Evolutionary conservation across 2,329 filamentous ascomycete species (phyloP).

Genomic region (Arthrobotrys megalospora): DNA sequence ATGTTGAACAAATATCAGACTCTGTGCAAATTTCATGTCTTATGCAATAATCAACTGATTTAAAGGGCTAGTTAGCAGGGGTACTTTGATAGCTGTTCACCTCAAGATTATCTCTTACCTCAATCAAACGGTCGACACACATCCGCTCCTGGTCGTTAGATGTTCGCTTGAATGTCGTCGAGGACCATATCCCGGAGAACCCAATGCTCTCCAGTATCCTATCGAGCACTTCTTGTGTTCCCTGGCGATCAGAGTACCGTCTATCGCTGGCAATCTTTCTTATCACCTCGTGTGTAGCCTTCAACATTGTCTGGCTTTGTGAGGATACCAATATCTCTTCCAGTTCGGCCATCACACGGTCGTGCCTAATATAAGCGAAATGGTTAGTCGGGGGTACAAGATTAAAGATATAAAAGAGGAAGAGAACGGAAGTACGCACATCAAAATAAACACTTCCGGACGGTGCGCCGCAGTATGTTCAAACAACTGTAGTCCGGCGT

Average conservation of each 20-base stretch:
- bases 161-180: constrained; percentile 71
- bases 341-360: constrained; percentile 73
- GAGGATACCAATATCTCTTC: constrained; percentile 77
- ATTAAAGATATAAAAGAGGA: too few species aligned
- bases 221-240: constrained; percentile 71
- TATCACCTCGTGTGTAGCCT: constrained; percentile 75
- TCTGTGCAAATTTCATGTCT: neutral
- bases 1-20: neutral
- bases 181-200: constrained; percentile 76
- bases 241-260: constrained; percentile 71
- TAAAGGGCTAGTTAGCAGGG: neutral
- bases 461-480: constrained; percentile 73
- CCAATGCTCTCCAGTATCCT: constrained; percentile 75
- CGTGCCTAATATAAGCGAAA: constrained; percentile 62
- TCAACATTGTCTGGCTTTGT: constrained; percentile 75
- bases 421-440: constrained; percentile 70
- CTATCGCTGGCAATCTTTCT: constrained; percentile 73
- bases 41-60: constrained; percentile 57
- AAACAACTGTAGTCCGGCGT: constrained; percentile 74
- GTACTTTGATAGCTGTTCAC: neutral
- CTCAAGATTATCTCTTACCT: constrained; percentile 31
- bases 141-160: constrained; percentile 61
- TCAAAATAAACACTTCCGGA: constrained; percentile 73
- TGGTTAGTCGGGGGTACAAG: constrained; percentile 1
- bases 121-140: constrained; percentile 60